Evolutionary conservation across 2,329 filamentous ascomycete genomes (phyloP), one percentile per base, ranked within the genome.

Genomic region (Aspergillus sojae): DNA sequence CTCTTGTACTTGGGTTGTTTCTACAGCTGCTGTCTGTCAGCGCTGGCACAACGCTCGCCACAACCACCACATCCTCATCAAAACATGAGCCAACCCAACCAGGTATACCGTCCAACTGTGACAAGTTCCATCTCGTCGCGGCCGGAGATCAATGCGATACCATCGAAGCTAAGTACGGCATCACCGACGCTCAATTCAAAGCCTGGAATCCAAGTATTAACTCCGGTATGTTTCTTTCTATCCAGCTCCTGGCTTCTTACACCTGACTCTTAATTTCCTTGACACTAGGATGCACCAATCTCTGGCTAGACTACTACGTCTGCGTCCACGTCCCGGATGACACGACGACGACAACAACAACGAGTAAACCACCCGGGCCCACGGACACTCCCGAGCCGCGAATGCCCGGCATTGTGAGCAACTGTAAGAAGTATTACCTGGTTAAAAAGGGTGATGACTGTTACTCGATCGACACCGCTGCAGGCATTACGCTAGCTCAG

Each of bases 351-450:
- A 19, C 16, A 4, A 41, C 39, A 2, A 41, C 39, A 4, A 41
- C 39, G 16, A 41, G 39, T 14, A 10, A 41, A 5, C 19, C 39
- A 7, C 39, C 39, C 16, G 39, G 19, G 1, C 39, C 39, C 16
- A 41, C 39, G 16, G 16, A 19, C 39, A n/a, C 39, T n/a, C 39
- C 52, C 7, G 36, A 58, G 36, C 59, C 62, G 12, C 61, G 53
- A 6, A 62, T 62, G 62, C 30, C 62, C 16, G 59, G 54, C 9
- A 61, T 64, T 6, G 55, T 55, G n/a, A 32, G n/a, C 34, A 62
- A 64, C 62, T 69, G 67, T 57, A 62, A 62, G 39, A 66, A 59
- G 30, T 69, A 65, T 60, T 58, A 67, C 58, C 54, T 62, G 43
- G 63, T 65, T 14, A 45, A 53, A 23, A 57, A 57, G 16, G 66